Conservation (phyloP, 306 rosid genomes). For the Biancaea sappan region DNA sequence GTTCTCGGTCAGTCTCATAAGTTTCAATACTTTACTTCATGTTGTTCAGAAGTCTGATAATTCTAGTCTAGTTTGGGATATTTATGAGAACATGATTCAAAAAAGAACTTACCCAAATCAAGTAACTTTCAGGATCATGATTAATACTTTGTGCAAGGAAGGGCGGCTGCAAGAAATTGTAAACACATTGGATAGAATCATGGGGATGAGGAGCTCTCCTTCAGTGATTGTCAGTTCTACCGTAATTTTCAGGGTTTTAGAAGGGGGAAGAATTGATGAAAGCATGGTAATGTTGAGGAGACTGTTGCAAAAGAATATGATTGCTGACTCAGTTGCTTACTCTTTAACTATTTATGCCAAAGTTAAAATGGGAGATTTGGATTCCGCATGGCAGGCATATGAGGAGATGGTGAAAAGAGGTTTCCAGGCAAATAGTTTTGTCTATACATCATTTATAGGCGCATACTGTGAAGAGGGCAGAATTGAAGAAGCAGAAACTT, state of each 20-base stretch:
- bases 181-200: slow-evolving; percentile 58
- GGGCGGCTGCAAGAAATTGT: slow-evolving; percentile 61
- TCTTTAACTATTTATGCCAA: slow-evolving; percentile 61
- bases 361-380: slow-evolving; percentile 49
- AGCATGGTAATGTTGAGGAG: slow-evolving; percentile 63
- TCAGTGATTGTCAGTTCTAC: slow-evolving; percentile 57
- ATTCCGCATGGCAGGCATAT: slow-evolving; percentile 47
- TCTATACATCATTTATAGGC: slow-evolving; percentile 61
- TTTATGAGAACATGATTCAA: slow-evolving; percentile 75
- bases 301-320: slow-evolving; percentile 72
- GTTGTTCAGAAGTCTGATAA: slow-evolving; percentile 54
- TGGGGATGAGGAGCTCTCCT: slow-evolving; percentile 57
- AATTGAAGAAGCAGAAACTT: slow-evolving; percentile 54
- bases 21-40: slow-evolving; percentile 66
- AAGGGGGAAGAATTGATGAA: slow-evolving; percentile 55
- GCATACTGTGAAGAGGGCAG: slow-evolving; percentile 60
- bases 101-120: slow-evolving; percentile 55
- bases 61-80: slow-evolving; percentile 54
- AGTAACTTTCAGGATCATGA: slow-evolving; percentile 56
- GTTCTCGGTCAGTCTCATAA: slow-evolving; percentile 49
- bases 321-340: slow-evolving; percentile 61
- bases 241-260: slow-evolving; percentile 59
- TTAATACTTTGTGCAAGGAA: slow-evolving; percentile 71
- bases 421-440: slow-evolving; percentile 61
- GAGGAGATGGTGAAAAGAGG: slow-evolving; percentile 75